phyloP scores from a whole-genome alignment of 805 yeast species.

The Vanderwaltozyma verrucispora region DNA sequence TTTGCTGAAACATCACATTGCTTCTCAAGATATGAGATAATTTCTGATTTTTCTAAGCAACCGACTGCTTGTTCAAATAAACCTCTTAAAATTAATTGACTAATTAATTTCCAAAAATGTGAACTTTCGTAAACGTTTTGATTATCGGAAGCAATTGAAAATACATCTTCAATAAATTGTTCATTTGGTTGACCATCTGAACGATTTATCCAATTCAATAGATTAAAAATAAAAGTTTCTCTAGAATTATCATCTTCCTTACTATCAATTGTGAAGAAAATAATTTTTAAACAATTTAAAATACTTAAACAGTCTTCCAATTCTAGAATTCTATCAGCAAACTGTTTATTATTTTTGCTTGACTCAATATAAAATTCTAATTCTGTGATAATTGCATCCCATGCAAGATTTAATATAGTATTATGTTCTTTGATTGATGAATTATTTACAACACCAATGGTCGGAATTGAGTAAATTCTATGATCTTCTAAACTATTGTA shows the following conservation, averaged over 20 bases:
- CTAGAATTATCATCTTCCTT: conserved; percentile 26
- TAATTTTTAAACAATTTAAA: conserved; percentile 47
- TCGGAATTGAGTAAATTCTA: conserved; percentile 32
- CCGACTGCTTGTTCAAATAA: conserved; percentile 43
- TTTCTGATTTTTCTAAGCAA: conserved; percentile 21
- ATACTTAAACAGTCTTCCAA: conserved; percentile 40
- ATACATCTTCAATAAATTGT: conserved; percentile 34
- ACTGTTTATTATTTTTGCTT: conserved; percentile 23
- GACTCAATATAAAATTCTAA: conserved; percentile 26
- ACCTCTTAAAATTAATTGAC: conserved; percentile 52
- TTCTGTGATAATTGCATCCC: conserved; percentile 27
- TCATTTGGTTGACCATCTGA: conserved; percentile 58
- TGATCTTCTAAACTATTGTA: conserved; percentile 42
- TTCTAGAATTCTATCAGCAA: conserved; percentile 26
- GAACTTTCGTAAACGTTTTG: conserved; percentile 29
- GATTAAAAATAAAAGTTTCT: conserved; percentile 31
- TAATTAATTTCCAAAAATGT: conserved; percentile 53
- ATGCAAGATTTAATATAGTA: conserved; percentile 29
- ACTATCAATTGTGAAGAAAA: conserved; percentile 26
- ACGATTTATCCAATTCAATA: conserved; percentile 56
- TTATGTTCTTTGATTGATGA: conserved; percentile 29
- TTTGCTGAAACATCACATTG: conserved; percentile 19
- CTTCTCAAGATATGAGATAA: conserved; percentile 10
- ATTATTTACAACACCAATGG: conserved; percentile 31
- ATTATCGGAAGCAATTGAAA: conserved; percentile 34